phyloP scores from a whole-genome alignment of 768 basidiomycete species.

The Tylopilus sp. region DNA sequence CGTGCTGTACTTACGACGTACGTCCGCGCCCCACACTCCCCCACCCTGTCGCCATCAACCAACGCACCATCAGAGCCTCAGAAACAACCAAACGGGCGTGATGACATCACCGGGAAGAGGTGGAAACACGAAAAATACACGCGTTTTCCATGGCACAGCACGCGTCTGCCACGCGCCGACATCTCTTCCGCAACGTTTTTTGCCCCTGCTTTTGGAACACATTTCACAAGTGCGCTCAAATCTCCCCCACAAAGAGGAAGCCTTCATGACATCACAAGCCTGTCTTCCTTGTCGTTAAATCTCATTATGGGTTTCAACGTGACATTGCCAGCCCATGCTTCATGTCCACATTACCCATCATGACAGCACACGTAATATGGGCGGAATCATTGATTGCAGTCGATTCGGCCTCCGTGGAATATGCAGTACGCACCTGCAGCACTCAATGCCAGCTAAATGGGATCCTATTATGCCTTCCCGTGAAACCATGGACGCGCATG shows the following conservation, averaged over 20 bases:
- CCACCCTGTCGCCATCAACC: slow-evolving; percentile 13
- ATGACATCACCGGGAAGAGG: slow-evolving; percentile 17
- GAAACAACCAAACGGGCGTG: slow-evolving; percentile 14
- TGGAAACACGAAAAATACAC: slow-evolving; percentile 15
- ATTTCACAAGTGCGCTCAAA: neutral
- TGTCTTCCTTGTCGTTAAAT: neutral
- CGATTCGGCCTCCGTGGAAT: neutral
- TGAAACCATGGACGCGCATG: slow-evolving; percentile 14
- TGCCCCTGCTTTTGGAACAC: neutral
- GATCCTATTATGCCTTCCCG: slow-evolving; percentile 1
- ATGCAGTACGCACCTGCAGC: neutral
- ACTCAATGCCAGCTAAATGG: slow-evolving; percentile 2
- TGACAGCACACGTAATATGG: neutral
- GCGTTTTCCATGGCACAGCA: slow-evolving; percentile 29
- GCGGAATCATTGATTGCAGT: neutral
- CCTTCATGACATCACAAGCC: slow-evolving; percentile 4
- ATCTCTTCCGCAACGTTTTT: slow-evolving; percentile 8
- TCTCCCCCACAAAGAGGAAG: slow-evolving; percentile 2
- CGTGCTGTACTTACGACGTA: slow-evolving; percentile 5
- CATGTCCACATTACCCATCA: slow-evolving; percentile 8
- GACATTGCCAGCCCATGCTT: slow-evolving; percentile 6
- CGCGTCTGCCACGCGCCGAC: slow-evolving; percentile 23
- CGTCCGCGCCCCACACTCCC: slow-evolving; percentile 18
- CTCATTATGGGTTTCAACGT: neutral
- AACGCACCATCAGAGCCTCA: slow-evolving; percentile 10